Evolutionary conservation across 495 filamentous ascomycete genomes (phyloP).

Genomic region (Entonaema liquescens): DNA sequence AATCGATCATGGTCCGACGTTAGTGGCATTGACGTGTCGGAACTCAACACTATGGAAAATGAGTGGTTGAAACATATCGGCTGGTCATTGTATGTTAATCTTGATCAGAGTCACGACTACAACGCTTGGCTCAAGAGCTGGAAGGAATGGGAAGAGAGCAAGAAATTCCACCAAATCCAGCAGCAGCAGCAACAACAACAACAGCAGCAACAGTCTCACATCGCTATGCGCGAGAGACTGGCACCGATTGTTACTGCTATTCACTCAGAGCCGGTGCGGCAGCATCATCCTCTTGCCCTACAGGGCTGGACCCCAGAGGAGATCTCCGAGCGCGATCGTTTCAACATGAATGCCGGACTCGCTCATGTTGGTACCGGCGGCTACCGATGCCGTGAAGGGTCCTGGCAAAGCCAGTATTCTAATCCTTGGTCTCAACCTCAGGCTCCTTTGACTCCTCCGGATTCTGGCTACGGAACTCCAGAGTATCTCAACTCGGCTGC

Average conservation of each 20-base stretch:
- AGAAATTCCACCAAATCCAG: conserved; percentile 62
- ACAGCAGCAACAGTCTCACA: conserved; percentile 36
- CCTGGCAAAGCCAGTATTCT: conserved; percentile 48
- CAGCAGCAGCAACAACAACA: conserved; percentile 34
- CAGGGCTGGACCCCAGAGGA: conserved; percentile 63
- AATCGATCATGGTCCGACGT: conserved; percentile 99
- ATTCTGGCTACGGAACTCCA: conserved; percentile 61
- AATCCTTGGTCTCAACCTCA: conserved; percentile 47
- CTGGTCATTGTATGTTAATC: conserved; percentile 90
- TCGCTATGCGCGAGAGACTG: conserved; percentile 57
- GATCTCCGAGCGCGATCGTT: conserved; percentile 60
- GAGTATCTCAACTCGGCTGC: conserved; percentile 59
- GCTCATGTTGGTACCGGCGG: conserved; percentile 52
- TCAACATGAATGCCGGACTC: conserved; percentile 55
- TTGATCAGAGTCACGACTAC: conserved; percentile 83
- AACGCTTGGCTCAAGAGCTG: conserved; percentile 83
- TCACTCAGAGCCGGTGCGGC: conserved; percentile 65
- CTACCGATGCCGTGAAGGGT: conserved; percentile 61
- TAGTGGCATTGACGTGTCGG: conserved; percentile 85
- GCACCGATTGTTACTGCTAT: conserved; percentile 71
- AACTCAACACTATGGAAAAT: conserved; percentile 89
- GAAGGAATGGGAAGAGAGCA: conserved; percentile 77
- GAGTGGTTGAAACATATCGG: conserved; percentile 89
- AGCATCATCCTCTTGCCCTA: conserved; percentile 49
- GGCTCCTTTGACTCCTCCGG: conserved; percentile 58